phyloP scores from a whole-genome alignment of 164 flowering plant species.

The Hamamelis virginiana region DNA sequence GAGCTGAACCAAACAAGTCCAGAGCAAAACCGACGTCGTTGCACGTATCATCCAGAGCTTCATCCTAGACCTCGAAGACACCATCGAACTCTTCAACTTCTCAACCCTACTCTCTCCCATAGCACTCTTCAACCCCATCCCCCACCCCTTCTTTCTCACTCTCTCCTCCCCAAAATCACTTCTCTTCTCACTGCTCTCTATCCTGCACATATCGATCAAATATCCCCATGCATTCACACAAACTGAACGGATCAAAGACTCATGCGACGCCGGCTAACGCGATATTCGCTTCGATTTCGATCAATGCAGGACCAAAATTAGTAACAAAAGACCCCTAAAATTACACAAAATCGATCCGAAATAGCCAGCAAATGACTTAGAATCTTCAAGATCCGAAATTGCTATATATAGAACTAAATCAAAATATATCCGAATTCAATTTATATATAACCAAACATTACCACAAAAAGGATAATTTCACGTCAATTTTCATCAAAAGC shows the following conservation, averaged over 20 bases:
- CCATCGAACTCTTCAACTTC: slow-evolving; percentile 41
- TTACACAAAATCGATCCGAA: neutral
- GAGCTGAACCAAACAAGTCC: slow-evolving; percentile 87
- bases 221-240: slow-evolving; percentile 1
- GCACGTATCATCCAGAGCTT: slow-evolving; percentile 90
- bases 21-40: slow-evolving; percentile 68
- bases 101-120: slow-evolving; percentile 29
- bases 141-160: slow-evolving; percentile 24
- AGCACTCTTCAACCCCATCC: slow-evolving; percentile 32
- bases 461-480: neutral
- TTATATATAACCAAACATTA: neutral
- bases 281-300: neutral
- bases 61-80: slow-evolving; percentile 33
- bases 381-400: neutral
- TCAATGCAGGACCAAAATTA: neutral
- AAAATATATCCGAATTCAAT: neutral
- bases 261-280: neutral
- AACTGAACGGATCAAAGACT: neutral
- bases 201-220: slow-evolving; percentile 16
- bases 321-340: neutral
- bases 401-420: neutral
- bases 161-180: slow-evolving; percentile 5
- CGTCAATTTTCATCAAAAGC: neutral
- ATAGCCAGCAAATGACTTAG: neutral
- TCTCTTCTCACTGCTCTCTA: neutral